These are phyloP conservation scores for Cinnamomum micranthum DNA, from an alignment of 164 flowering plant species.

Conservation along the genomic window DNA sequence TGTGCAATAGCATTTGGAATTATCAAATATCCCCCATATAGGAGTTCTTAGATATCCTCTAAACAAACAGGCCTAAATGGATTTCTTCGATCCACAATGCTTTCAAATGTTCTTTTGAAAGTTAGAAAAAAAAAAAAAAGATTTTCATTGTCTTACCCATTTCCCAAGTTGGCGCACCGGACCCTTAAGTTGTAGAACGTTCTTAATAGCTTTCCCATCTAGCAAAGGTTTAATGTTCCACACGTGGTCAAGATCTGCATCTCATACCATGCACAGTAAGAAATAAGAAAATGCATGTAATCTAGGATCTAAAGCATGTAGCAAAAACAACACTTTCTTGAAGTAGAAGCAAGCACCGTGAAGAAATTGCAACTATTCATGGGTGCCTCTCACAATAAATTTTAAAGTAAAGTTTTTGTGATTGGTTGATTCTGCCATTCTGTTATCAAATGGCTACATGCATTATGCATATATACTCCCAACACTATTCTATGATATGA, in stretches of 20 bases:
- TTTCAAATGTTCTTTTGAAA: neutral
- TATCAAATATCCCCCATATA: too few relatives aligned
- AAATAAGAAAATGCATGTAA: too few relatives aligned
- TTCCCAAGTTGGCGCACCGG: conserved; percentile 76
- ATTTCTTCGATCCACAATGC: neutral
- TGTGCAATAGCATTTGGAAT: too few relatives aligned
- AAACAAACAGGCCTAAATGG: neutral
- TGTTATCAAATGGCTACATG: too few relatives aligned
- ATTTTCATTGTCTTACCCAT: conserved; percentile 52
- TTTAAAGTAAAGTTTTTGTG: too few relatives aligned
- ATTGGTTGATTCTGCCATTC: too few relatives aligned
- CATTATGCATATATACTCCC: too few relatives aligned
- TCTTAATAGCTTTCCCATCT: conserved; percentile 86
- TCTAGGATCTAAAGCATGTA: neutral
- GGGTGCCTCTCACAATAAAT: neutral
- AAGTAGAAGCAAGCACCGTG: neutral
- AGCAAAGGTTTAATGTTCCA: conserved; percentile 81
- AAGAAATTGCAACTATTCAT: neutral
- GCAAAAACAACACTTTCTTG: neutral
- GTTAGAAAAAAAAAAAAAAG: neutral
- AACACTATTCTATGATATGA: too few relatives aligned
- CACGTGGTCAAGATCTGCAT: conserved; percentile 70
- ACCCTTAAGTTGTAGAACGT: conserved; percentile 54
- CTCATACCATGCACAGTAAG: neutral
- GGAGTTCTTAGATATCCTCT: too few relatives aligned